phyloP scores from a whole-genome alignment of 345 rosid species.

The Eucalyptus urophylla region DNA sequence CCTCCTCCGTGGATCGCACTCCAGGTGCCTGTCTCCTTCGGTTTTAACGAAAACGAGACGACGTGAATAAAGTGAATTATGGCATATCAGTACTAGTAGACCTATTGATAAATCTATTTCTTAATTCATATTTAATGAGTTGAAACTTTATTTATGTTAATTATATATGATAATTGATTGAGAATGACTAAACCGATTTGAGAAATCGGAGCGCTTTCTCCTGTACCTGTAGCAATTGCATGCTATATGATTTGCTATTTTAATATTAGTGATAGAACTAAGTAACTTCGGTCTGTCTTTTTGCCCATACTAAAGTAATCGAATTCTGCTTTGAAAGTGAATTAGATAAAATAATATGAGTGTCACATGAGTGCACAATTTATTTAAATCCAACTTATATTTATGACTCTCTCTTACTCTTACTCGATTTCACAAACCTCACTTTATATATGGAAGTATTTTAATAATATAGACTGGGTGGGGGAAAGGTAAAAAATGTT shows the following conservation, averaged over 20 bases:
- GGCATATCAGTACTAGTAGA: background rate
- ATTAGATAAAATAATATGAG: background rate
- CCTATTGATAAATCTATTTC: background rate
- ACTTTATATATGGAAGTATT: too few species aligned
- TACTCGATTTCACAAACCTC: background rate
- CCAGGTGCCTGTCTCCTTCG: background rate
- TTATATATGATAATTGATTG: too few species aligned
- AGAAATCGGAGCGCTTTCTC: too few species aligned
- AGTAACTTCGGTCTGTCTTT: too few species aligned
- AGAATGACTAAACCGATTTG: background rate
- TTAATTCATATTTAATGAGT: too few species aligned
- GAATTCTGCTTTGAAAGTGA: too few species aligned
- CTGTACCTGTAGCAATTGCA: accelerated
- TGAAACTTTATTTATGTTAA: too few species aligned
- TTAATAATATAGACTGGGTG: background rate
- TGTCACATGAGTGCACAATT: background rate
- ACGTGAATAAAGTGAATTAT: background rate
- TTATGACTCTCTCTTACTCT: background rate
- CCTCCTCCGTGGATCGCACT: background rate
- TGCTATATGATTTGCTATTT: too few species aligned
- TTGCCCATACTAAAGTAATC: too few species aligned
- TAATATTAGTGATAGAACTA: too few species aligned
- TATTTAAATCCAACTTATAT: too few species aligned
- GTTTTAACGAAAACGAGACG: background rate
- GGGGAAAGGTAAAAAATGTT: background rate